Percentiles rank a stretch among this genome's conserved stretches.
Evolutionary conservation across 2,329 filamentous ascomycete species (phyloP).

Genomic region (Periconia sp.): DNA sequence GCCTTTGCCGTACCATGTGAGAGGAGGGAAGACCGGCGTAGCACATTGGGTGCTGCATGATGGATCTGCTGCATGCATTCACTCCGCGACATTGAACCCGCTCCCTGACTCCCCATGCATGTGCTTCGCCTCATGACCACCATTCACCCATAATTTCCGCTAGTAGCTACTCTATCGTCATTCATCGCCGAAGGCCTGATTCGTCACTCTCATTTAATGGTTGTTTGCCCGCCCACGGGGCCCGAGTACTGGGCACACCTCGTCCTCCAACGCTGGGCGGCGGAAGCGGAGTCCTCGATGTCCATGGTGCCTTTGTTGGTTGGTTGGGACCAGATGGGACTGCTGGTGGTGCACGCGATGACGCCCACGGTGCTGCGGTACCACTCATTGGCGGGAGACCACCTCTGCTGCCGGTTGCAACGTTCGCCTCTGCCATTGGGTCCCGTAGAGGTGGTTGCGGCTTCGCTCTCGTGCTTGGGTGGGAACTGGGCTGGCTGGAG

Average conservation of each 20-base stretch:
- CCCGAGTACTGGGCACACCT: conserved; percentile 19
- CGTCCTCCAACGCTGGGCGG: conserved; percentile 19
- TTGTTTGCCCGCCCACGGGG: conserved; percentile 26
- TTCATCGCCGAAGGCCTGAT: conserved; percentile 5
- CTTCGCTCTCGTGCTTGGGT: conserved; percentile 18
- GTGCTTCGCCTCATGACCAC: conserved; percentile 16
- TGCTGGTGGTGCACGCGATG: conserved; percentile 11
- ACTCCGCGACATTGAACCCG: not conserved
- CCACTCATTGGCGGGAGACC: conserved; percentile 11
- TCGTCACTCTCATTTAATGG: conserved; percentile 2
- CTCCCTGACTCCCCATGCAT: not conserved
- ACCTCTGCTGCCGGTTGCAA: conserved; percentile 6
- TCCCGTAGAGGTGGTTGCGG: conserved; percentile 26
- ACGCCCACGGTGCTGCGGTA: conserved; percentile 31
- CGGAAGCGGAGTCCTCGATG: conserved; percentile 20
- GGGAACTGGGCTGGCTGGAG: conserved; percentile 36
- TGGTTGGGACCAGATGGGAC: conserved; percentile 34
- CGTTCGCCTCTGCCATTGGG: conserved; percentile 21
- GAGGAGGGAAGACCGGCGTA: too few relatives aligned
- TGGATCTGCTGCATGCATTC: not conserved
- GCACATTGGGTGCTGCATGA: too few relatives aligned
- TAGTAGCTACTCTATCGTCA: conserved; percentile 5
- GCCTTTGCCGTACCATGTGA: too few relatives aligned
- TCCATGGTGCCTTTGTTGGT: conserved; percentile 37
- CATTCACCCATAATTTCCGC: not conserved